Percentiles rank a stretch among this genome's conserved stretches.
Conservation (phyloP, 306 rosid species). For the Lathyrus tuberosus region DNA sequence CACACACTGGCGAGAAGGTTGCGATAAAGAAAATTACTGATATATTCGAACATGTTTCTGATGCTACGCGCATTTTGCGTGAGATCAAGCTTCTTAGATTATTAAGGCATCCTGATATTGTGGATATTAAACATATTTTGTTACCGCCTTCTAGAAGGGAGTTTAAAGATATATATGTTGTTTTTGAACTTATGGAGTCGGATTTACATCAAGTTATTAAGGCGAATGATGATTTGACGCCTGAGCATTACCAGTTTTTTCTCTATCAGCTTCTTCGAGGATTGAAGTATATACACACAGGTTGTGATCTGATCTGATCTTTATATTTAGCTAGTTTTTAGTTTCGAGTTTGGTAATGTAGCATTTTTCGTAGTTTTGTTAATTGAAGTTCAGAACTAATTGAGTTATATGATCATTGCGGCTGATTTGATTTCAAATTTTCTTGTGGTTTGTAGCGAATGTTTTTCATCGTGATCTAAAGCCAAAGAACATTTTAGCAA, state of each 20-base stretch:
- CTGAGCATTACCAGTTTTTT: constrained; percentile 96
- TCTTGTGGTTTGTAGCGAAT: constrained; percentile 72
- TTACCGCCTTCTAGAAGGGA: constrained; percentile 99
- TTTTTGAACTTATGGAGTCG: constrained; percentile 99
- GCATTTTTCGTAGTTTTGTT: constrained; percentile 19
- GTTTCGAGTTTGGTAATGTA: constrained; percentile 8
- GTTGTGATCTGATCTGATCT: constrained; percentile 56
- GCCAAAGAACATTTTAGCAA: constrained; percentile 95
- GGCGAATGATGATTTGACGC: constrained; percentile 98
- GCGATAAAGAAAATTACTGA: constrained; percentile 98
- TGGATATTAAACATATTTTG: constrained; percentile 96
- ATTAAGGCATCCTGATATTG: constrained; percentile 91
- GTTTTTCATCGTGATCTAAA: constrained; percentile 98
- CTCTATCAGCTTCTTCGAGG: constrained; percentile 99
- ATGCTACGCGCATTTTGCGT: constrained; percentile 96
- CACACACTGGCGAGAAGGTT: constrained; percentile 90
- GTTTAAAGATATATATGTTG: constrained; percentile 97
- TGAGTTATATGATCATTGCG: constrained; percentile 26
- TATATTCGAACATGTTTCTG: constrained; percentile 97
- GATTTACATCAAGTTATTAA: constrained; percentile 98
- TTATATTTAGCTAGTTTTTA: constrained; percentile 17
- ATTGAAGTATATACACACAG: constrained; percentile 97
- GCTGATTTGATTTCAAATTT: constrained; percentile 51
- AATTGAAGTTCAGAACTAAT: constrained; percentile 29
- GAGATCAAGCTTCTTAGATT: constrained; percentile 99